phyloP scores from a whole-genome alignment of 169 alveolate genomes.

The Eimeria acervulina region DNA sequence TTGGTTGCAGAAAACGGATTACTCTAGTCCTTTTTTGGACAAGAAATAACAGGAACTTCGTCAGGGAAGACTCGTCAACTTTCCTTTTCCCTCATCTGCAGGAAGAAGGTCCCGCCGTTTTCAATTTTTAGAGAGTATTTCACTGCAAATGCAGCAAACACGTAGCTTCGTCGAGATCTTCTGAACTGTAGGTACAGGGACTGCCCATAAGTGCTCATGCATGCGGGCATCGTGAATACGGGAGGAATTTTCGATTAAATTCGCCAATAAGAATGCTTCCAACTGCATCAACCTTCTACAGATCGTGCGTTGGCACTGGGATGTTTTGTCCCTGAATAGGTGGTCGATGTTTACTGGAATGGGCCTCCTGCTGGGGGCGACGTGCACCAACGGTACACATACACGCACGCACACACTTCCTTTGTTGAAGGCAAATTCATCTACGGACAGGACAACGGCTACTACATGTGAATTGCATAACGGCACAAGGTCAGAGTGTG shows the following conservation, averaged over 20 bases:
- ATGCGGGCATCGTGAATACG: neutral
- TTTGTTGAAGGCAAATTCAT: neutral
- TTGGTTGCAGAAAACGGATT: neutral
- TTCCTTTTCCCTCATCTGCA: neutral
- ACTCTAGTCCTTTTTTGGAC: no score
- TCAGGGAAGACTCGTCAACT: neutral
- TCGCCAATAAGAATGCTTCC: neutral
- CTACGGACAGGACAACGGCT: neutral
- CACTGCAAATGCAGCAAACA: neutral
- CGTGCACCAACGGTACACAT: no score
- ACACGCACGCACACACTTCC: neutral
- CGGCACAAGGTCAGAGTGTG: neutral
- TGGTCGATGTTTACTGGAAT: neutral
- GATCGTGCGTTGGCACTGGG: conserved; percentile 1
- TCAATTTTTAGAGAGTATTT: neutral
- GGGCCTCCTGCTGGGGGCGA: neutral
- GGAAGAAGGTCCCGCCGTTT: neutral
- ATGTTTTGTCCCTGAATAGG: neutral
- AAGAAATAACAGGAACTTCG: neutral
- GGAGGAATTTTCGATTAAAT: neutral
- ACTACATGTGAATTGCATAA: neutral
- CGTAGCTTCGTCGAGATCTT: neutral
- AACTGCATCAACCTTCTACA: neutral
- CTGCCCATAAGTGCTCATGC: neutral
- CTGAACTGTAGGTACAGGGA: neutral